phyloP scores from a whole-genome alignment of 2,329 filamentous ascomycete species.

The Fusarium pininemorale region DNA sequence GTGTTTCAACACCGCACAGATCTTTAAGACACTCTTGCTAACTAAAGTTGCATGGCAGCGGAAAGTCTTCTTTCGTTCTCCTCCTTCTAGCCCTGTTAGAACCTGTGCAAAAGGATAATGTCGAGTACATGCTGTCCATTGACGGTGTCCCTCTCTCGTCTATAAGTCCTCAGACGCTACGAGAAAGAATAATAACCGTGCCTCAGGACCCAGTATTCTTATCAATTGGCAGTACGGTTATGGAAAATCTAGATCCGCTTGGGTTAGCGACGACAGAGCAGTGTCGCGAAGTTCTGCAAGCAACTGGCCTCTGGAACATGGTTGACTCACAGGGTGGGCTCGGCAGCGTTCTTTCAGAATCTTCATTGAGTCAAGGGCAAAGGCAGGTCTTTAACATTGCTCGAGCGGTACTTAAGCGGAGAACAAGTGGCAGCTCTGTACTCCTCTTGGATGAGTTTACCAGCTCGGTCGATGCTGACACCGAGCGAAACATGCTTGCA shows the following conservation, averaged over 20 bases:
- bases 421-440: neutral
- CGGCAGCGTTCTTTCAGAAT: neutral
- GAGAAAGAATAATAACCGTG: neutral
- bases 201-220: neutral
- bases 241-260: neutral
- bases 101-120: neutral
- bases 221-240: neutral
- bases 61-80: neutral
- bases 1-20: neutral
- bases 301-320: neutral
- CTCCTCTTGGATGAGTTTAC: neutral
- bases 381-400: neutral
- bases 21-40: accelerated
- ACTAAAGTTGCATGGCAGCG: neutral
- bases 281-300: neutral
- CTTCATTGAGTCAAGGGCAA: neutral
- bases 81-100: neutral
- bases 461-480: neutral
- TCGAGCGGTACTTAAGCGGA: neutral
- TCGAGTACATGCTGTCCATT: neutral
- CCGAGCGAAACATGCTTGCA: neutral
- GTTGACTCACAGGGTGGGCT: neutral
- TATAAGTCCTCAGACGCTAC: neutral
- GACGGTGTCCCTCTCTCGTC: neutral
- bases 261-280: neutral